These are phyloP conservation scores for Pelargonium nanum DNA, from an alignment of 345 rosid species.

Conservation along the genomic window DNA sequence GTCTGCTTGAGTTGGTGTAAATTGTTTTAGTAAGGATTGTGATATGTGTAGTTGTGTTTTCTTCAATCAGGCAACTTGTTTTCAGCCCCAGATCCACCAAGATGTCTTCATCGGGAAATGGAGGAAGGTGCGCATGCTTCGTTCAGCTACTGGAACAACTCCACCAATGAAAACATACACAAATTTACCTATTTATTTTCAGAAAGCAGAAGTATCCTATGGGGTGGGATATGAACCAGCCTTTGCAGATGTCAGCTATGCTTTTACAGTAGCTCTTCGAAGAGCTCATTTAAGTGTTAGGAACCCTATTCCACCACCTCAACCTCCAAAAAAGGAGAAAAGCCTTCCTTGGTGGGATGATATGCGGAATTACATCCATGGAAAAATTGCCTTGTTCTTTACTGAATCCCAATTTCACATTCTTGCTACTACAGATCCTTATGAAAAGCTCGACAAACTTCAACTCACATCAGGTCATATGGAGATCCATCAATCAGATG, in stretches of 20 bases:
- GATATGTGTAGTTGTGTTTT: constrained; percentile 8
- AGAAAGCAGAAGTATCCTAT: constrained; percentile 65
- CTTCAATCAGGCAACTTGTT: constrained; percentile 69
- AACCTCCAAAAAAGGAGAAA: constrained; percentile 70
- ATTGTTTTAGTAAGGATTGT: constrained; percentile 2
- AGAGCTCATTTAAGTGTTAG: constrained; percentile 83
- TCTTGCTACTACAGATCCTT: constrained; percentile 92
- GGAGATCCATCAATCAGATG: constrained; percentile 94
- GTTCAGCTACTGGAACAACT: constrained; percentile 90
- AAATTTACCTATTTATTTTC: constrained; percentile 72
- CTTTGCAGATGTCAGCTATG: constrained; percentile 90
- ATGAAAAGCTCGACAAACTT: constrained; percentile 88
- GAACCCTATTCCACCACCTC: constrained; percentile 40
- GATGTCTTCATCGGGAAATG: constrained; percentile 91
- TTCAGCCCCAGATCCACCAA: constrained; percentile 84
- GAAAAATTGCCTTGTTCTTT: constrained; percentile 56
- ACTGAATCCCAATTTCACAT: constrained; percentile 59
- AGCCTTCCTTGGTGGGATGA: constrained; percentile 99
- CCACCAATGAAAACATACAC: constrained; percentile 87
- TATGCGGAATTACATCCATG: constrained; percentile 91
- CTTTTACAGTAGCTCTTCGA: constrained; percentile 92
- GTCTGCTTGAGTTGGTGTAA: constrained; percentile 5
- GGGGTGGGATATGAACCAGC: constrained; percentile 96
- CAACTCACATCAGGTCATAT: constrained; percentile 51
- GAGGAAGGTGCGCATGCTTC: constrained; percentile 89